A percentile compares a stretch with the other conserved stretches of the same genome.
Evolutionary conservation across 73 alveolate species (phyloP).

Genomic region (Breviolum minutum): DNA sequence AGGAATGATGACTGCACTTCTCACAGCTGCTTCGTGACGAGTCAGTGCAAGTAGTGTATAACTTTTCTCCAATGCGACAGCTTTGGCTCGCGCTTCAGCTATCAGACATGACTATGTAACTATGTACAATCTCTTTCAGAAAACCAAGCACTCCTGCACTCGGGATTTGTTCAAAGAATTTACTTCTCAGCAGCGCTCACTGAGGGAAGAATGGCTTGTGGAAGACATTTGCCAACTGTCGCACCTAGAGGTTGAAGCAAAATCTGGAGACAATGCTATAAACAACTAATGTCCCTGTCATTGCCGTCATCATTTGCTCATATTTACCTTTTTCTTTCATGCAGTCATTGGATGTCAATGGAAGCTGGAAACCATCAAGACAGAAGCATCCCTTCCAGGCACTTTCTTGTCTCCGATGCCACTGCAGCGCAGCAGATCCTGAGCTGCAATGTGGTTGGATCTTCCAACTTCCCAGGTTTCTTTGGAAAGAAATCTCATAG

Average conservation of each 20-base stretch:
- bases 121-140: neutral
- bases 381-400: no score
- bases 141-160: neutral
- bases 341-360: neutral
- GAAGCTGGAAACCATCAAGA: no score
- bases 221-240: constrained; percentile 50
- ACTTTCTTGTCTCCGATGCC: constrained; percentile 87
- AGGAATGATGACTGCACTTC: no score
- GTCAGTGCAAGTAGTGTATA: neutral
- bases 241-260: neutral
- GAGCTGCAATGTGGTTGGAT: no score
- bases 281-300: no score
- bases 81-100: no score
- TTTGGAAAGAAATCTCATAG: no score
- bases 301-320: no score
- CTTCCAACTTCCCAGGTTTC: neutral
- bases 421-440: constrained; percentile 75
- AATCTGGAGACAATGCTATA: neutral
- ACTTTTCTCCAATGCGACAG: no score
- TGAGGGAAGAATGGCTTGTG: constrained; percentile 84
- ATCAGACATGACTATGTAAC: neutral
- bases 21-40: no score
- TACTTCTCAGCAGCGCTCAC: neutral
- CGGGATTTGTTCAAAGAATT: neutral
- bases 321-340: no score